phyloP scores from a whole-genome alignment of 2,329 filamentous ascomycete genomes.

The Chaetomium strumarium region DNA sequence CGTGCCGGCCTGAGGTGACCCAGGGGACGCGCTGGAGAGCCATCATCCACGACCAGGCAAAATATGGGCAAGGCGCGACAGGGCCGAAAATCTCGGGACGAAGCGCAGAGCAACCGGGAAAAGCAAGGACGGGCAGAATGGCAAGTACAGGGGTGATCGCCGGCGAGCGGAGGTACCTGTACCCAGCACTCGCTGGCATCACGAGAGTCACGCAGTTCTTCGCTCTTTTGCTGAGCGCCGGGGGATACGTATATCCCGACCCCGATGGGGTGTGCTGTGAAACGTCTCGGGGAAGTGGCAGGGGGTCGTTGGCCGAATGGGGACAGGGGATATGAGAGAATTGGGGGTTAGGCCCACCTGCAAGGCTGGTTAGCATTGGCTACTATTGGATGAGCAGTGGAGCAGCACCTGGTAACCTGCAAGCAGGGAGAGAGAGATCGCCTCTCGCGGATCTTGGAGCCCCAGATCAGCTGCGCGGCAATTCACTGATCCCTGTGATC shows the following conservation, averaged over 20 bases:
- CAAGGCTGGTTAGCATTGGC: slow-evolving; percentile 21
- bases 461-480: slow-evolving; percentile 24
- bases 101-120: slow-evolving; percentile 9
- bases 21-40: neutral
- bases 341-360: slow-evolving; percentile 18
- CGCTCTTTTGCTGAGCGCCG: neutral
- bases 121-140: slow-evolving; percentile 17
- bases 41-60: slow-evolving; percentile 2
- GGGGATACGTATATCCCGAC: slow-evolving; percentile 9
- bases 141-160: slow-evolving; percentile 5
- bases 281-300: slow-evolving; percentile 8
- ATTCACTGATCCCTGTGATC: slow-evolving; percentile 24
- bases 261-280: slow-evolving; percentile 4
- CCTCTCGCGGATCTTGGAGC: slow-evolving; percentile 20
- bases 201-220: neutral
- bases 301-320: slow-evolving; percentile 11
- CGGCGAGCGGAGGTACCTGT: slow-evolving; percentile 15
- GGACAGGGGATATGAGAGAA: slow-evolving; percentile 5
- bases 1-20: neutral
- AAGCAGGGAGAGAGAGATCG: slow-evolving; percentile 20
- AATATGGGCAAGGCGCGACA: slow-evolving; percentile 8
- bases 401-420: slow-evolving; percentile 13
- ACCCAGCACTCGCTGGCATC: slow-evolving; percentile 13
- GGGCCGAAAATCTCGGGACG: slow-evolving; percentile 10
- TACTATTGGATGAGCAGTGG: slow-evolving; percentile 20